Evolutionary conservation across 2,329 filamentous ascomycete genomes (phyloP).

Genomic region (Aspergillus ochraceus): DNA sequence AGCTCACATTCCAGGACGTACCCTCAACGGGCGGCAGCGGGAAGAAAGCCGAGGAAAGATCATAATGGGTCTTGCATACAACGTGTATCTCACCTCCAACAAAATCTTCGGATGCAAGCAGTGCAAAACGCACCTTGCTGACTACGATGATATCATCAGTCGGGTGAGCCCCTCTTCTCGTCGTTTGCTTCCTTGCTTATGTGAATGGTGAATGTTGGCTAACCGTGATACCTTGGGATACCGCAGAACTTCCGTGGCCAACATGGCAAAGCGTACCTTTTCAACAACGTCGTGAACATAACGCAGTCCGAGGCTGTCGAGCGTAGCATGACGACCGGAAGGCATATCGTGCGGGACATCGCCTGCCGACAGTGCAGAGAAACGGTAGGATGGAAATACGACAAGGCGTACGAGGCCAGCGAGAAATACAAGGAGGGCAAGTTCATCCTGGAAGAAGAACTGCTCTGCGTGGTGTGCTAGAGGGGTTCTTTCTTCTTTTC

Average conservation of each 20-base stretch:
- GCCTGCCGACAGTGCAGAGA: slow-evolving; percentile 86
- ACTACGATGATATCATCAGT: slow-evolving; percentile 95
- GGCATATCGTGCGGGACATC: slow-evolving; percentile 93
- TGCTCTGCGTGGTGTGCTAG: slow-evolving; percentile 75
- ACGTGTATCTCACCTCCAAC: slow-evolving; percentile 81
- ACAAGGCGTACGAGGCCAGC: slow-evolving; percentile 86
- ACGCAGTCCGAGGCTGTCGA: slow-evolving; percentile 78
- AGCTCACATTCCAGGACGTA: slow-evolving; percentile 23
- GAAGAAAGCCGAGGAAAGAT: slow-evolving; percentile 18
- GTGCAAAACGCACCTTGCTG: slow-evolving; percentile 93
- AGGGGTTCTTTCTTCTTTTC: slow-evolving; percentile 1
- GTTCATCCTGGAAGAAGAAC: slow-evolving; percentile 90
- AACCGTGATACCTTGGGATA: slow-evolving; percentile 3
- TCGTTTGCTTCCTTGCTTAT: neutral
- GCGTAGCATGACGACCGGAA: slow-evolving; percentile 96
- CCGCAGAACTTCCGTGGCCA: slow-evolving; percentile 93
- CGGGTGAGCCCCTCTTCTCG: slow-evolving; percentile 59
- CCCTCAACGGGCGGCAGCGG: slow-evolving; percentile 15
- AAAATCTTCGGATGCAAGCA: slow-evolving; percentile 91
- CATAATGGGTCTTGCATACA: slow-evolving; percentile 84
- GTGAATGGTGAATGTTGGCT: slow-evolving; percentile 8
- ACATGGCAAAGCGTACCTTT: slow-evolving; percentile 96
- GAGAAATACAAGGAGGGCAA: slow-evolving; percentile 99
- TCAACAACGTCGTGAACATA: slow-evolving; percentile 91
- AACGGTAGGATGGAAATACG: slow-evolving; percentile 97